A percentile compares a stretch with the other conserved stretches of the same genome.
Evolutionary conservation across 257 asterid genomes (phyloP).

Genomic region (Ilex asprella): DNA sequence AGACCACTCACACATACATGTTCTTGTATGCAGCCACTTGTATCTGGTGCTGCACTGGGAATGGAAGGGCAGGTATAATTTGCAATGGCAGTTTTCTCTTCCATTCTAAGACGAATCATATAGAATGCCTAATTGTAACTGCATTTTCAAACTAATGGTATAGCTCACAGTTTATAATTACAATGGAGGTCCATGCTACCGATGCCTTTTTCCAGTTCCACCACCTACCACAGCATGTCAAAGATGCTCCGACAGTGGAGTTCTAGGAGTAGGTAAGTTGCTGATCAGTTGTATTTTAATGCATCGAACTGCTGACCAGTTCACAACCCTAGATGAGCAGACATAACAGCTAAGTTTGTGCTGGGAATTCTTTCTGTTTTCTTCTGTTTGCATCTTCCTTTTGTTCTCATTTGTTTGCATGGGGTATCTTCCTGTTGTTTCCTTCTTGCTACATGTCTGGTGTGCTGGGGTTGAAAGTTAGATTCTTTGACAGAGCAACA

Average conservation of each 20-base stretch:
- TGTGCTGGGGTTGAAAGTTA: too few species aligned
- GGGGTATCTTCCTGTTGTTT: too few species aligned
- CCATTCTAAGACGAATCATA: constrained; percentile 1
- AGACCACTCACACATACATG: constrained; percentile 6
- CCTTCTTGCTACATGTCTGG: too few species aligned
- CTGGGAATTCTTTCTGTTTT: too few species aligned
- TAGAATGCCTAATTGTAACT: not conserved
- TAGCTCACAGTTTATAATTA: constrained; percentile 91
- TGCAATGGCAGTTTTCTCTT: constrained; percentile 6
- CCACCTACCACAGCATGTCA: constrained; percentile 96
- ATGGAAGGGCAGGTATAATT: constrained; percentile 90
- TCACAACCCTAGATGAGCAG: too few species aligned
- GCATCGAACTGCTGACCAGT: too few species aligned
- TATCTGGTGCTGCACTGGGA: constrained; percentile 99
- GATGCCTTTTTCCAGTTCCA: constrained; percentile 93
- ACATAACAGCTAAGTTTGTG: too few species aligned
- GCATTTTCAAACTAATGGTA: not conserved
- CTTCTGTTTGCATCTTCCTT: too few species aligned
- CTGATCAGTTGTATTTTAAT: not conserved
- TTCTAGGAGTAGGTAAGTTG: constrained; percentile 86
- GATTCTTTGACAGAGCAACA: too few species aligned
- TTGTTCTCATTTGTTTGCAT: too few species aligned
- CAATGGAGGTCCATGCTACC: constrained; percentile 90
- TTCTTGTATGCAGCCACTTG: constrained; percentile 57
- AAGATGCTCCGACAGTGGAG: constrained; percentile 94